These are phyloP conservation scores for Aureobasidium sp. DNA, from an alignment of 2,329 filamentous ascomycete genomes.

Conservation along the genomic window DNA sequence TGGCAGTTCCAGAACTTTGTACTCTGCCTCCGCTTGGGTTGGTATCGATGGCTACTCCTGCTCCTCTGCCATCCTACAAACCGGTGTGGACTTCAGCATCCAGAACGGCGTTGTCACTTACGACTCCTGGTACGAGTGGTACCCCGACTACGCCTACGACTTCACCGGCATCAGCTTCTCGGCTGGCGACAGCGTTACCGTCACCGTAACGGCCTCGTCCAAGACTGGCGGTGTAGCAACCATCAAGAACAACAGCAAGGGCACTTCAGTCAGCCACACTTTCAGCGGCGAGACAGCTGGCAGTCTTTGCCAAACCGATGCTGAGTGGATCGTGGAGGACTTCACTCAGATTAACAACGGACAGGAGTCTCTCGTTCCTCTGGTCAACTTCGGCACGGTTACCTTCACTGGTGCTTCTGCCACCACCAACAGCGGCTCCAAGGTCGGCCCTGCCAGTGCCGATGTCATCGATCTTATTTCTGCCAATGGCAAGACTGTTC, in stretches of 20 bases:
- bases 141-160: slow-evolving; percentile 46
- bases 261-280: slow-evolving; percentile 43
- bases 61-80: slow-evolving; percentile 46
- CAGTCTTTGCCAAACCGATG: slow-evolving; percentile 47
- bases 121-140: slow-evolving; percentile 57
- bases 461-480: slow-evolving; percentile 4
- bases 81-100: slow-evolving; percentile 48
- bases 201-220: slow-evolving; percentile 33
- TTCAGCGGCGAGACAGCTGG: slow-evolving; percentile 34
- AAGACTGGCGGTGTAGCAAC: slow-evolving; percentile 34
- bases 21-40: slow-evolving; percentile 49
- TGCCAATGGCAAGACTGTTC: not conserved
- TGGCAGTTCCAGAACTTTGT: slow-evolving; percentile 26
- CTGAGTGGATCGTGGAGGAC: slow-evolving; percentile 47
- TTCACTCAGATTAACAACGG: slow-evolving; percentile 17
- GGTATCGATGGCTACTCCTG: slow-evolving; percentile 55
- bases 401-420: slow-evolving; percentile 30
- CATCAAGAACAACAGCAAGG: slow-evolving; percentile 45
- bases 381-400: slow-evolving; percentile 41
- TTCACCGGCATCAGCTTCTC: slow-evolving; percentile 39
- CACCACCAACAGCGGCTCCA: slow-evolving; percentile 26
- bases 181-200: slow-evolving; percentile 38
- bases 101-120: slow-evolving; percentile 36
- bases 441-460: not conserved
- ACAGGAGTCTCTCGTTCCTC: slow-evolving; percentile 29